Percentiles rank a stretch among this genome's conserved stretches.
Evolutionary conservation across 1,284 basidiomycete genomes (phyloP).

Genomic region (Neotropicomus parvogracilis): DNA sequence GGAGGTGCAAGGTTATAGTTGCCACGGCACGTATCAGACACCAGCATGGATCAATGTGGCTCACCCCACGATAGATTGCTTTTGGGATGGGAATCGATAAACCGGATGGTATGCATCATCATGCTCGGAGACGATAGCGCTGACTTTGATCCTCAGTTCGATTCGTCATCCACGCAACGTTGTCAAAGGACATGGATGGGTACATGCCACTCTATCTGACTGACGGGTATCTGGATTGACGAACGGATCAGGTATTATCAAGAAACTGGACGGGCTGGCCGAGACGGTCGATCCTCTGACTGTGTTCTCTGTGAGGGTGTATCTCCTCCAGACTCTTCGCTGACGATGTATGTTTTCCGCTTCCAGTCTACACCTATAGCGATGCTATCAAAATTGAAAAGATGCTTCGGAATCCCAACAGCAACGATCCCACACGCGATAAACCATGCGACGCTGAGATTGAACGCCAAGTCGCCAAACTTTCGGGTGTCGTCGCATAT

Average conservation of each 20-base stretch:
- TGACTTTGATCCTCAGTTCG: conserved; percentile 46
- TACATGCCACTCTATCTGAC: conserved; percentile 22
- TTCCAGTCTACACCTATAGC: conserved; percentile 50
- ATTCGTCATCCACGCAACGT: conserved; percentile 72
- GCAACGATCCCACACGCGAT: conserved; percentile 33
- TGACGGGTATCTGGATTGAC: conserved; percentile 2
- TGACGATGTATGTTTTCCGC: neutral
- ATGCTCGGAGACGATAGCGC: neutral
- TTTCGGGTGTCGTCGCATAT: conserved; percentile 60
- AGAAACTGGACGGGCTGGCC: conserved; percentile 82
- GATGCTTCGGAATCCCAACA: conserved; percentile 51
- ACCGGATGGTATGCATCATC: conserved; percentile 51
- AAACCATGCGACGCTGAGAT: conserved; percentile 44
- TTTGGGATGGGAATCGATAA: conserved; percentile 99
- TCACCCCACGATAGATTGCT: conserved; percentile 52
- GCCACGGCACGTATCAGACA: conserved; percentile 62
- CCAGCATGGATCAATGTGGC: conserved; percentile 9
- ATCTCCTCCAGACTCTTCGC: neutral
- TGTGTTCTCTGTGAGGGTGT: conserved; percentile 54
- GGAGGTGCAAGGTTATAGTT: conserved; percentile 79
- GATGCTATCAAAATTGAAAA: conserved; percentile 51
- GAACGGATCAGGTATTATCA: conserved; percentile 61
- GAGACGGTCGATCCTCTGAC: conserved; percentile 65
- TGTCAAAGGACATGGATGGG: conserved; percentile 71
- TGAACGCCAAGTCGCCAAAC: conserved; percentile 52